phyloP scores from a whole-genome alignment of 805 yeast genomes.

The Saturnispora besseyi region DNA sequence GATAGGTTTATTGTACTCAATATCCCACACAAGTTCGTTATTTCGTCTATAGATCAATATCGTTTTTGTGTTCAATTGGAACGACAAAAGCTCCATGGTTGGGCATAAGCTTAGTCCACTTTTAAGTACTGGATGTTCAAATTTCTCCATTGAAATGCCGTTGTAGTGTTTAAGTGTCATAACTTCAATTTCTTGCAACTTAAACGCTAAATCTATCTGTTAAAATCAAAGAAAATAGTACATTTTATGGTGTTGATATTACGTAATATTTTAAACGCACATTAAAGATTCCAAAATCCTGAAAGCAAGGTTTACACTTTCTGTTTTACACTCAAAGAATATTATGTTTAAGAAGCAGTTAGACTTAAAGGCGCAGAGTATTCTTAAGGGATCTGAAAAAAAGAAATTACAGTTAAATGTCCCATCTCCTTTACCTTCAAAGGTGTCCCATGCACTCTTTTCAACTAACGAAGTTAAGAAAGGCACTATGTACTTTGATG shows the following conservation, averaged over 20 bases:
- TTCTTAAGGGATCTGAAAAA: constrained; percentile 76
- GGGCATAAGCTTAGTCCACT: constrained; percentile 25
- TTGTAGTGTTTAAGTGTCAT: neutral
- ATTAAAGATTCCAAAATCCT: too few relatives aligned
- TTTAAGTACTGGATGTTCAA: neutral
- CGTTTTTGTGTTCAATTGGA: constrained; percentile 21
- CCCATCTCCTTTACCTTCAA: constrained; percentile 37
- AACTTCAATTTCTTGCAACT: neutral
- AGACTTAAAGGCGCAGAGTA: constrained; percentile 62
- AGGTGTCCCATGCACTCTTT: constrained; percentile 57
- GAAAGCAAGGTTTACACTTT: too few relatives aligned
- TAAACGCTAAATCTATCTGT: neutral
- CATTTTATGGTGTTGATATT: too few relatives aligned
- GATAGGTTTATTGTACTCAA: constrained; percentile 9
- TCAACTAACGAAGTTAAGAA: constrained; percentile 38
- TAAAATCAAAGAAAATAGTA: neutral
- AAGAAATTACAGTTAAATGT: constrained; percentile 38
- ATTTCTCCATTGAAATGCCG: neutral
- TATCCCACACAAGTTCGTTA: constrained; percentile 28
- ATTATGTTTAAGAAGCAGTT: constrained; percentile 48
- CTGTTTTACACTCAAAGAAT: neutral
- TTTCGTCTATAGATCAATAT: constrained; percentile 26
- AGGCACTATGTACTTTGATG: constrained; percentile 59
- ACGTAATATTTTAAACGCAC: too few relatives aligned
- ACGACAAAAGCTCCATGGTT: constrained; percentile 28